phyloP scores from a whole-genome alignment of 208 protist species.

The Jaenimonas drosophilae region DNA sequence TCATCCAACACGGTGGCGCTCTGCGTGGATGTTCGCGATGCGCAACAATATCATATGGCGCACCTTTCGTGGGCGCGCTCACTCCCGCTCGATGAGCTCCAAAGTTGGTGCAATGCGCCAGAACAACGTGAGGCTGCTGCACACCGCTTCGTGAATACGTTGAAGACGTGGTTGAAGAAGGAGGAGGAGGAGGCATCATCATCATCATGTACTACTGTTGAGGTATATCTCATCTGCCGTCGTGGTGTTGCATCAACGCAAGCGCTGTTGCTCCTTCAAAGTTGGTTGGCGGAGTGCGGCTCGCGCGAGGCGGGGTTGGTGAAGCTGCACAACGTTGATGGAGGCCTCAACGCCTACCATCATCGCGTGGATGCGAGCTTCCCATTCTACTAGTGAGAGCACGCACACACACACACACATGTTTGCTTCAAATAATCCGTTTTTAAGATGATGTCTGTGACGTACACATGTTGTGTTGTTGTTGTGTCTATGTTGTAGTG shows the following conservation, averaged over 20 bases:
- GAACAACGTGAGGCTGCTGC: slow-evolving; percentile 7
- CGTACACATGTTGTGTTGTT: too few species aligned
- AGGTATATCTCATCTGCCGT: slow-evolving; percentile 65
- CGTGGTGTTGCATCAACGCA: slow-evolving; percentile 61
- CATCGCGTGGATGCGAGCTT: slow-evolving; percentile 37
- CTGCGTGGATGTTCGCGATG: slow-evolving; percentile 62
- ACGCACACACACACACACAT: too few species aligned
- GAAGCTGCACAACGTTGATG: slow-evolving; percentile 52
- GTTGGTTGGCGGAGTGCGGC: background rate
- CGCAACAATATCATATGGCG: slow-evolving; percentile 77
- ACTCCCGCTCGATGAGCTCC: slow-evolving; percentile 42
- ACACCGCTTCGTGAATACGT: slow-evolving; percentile 5
- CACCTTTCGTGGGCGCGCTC: slow-evolving; percentile 38
- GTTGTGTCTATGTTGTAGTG: too few species aligned
- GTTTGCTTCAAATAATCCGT: too few species aligned
- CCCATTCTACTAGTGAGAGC: slow-evolving; percentile 56
- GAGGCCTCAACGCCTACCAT: slow-evolving; percentile 78
- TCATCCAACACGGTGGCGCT: too few species aligned
- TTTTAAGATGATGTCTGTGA: too few species aligned
- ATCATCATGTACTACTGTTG: too few species aligned
- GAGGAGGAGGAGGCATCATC: background rate
- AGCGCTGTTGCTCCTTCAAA: slow-evolving; percentile 32
- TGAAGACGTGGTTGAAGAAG: background rate
- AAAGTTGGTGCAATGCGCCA: slow-evolving; percentile 29
- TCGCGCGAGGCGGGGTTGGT: background rate